Percentiles rank a stretch among this genome's conserved stretches.
These are phyloP conservation scores for Morella rubra DNA, from an alignment of 306 rosid species.

Conservation along the genomic window DNA sequence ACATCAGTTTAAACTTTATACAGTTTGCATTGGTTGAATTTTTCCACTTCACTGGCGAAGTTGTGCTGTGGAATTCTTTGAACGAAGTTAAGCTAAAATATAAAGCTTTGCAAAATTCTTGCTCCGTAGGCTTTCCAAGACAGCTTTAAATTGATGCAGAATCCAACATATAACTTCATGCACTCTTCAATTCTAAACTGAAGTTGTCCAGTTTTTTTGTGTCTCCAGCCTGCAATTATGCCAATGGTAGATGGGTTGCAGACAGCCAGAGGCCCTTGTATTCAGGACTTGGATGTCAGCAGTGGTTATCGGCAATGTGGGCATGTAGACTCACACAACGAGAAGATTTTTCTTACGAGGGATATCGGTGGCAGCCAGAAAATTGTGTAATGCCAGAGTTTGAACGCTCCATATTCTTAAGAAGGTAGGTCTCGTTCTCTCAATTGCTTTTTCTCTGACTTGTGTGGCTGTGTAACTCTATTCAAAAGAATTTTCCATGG, in stretches of 20 bases:
- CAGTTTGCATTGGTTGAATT: not conserved
- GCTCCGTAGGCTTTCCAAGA: not conserved
- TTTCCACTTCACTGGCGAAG: not conserved
- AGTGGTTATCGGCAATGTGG: conserved; percentile 91
- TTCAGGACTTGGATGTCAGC: conserved; percentile 78
- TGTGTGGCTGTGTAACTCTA: not conserved
- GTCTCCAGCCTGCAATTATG: conserved; percentile 76
- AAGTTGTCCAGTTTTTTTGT: conserved; percentile 27
- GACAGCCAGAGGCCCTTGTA: conserved; percentile 68
- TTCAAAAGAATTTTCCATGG: not conserved
- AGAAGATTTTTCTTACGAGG: conserved; percentile 76
- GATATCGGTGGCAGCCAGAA: conserved; percentile 81
- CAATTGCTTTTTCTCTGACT: conserved; percentile 14
- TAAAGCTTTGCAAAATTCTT: not conserved
- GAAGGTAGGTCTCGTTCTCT: conserved; percentile 56
- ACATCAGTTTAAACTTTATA: too few species aligned
- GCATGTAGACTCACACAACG: conserved; percentile 81
- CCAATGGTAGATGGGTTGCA: conserved; percentile 87
- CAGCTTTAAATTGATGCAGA: conserved; percentile 9
- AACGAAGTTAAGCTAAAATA: not conserved
- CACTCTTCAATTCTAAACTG: conserved; percentile 10
- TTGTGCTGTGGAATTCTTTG: not conserved
- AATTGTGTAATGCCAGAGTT: conserved; percentile 73
- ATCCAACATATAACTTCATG: not conserved
- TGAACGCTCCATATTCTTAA: conserved; percentile 61